phyloP scores from a whole-genome alignment of 306 rosid species.

The Prunus armeniaca region DNA sequence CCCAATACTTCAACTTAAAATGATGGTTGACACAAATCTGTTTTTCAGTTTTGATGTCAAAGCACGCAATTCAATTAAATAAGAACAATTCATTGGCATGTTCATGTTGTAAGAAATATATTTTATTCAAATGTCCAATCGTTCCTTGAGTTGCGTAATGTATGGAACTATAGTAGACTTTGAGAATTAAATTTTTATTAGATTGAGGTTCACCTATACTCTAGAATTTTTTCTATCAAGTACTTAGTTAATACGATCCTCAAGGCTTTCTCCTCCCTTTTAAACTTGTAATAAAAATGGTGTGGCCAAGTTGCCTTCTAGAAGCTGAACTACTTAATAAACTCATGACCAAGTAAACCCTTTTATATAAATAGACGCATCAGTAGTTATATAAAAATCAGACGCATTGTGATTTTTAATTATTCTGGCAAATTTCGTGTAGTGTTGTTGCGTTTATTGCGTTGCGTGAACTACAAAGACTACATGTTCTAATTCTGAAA shows the following conservation, averaged over 20 bases:
- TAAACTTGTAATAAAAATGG: background rate
- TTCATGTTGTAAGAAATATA: background rate
- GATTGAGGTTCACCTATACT: background rate
- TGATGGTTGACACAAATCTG: background rate
- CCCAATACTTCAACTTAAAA: background rate
- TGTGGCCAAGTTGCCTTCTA: background rate
- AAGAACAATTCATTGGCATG: background rate
- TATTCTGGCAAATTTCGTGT: background rate
- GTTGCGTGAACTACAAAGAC: background rate
- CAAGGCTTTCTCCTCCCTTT: background rate
- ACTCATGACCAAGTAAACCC: constrained; percentile 9
- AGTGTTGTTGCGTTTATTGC: background rate
- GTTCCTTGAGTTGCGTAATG: background rate
- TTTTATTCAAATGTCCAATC: background rate
- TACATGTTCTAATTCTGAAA: background rate
- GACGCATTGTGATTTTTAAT: background rate
- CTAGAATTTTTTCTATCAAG: no score
- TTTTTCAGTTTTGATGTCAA: background rate
- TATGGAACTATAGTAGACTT: background rate
- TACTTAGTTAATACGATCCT: background rate
- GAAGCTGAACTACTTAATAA: background rate
- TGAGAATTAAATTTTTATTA: background rate
- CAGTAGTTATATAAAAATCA: background rate
- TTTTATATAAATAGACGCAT: background rate
- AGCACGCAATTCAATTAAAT: background rate